Base-by-base conservation (phyloP, 352 stramenopile species). In the Pythium volutum region DNA sequence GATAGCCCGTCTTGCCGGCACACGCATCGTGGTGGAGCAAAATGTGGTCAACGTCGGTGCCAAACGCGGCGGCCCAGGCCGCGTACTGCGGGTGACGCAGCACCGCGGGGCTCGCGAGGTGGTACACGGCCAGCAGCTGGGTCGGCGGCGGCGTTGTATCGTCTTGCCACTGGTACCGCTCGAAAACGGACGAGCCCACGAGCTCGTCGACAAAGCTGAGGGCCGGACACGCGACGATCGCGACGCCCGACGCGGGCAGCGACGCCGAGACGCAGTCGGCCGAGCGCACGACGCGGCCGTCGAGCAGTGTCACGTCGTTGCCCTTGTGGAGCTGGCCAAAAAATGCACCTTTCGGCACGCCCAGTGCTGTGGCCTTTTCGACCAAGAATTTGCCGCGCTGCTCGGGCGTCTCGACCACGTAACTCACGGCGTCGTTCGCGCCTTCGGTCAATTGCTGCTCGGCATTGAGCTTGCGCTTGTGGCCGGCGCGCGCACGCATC, bases 321-420 rank as follows among this genome's bases (percentile, higher is more conserved):
- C 85, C 86, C 14, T 89, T 77, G 51, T 93, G 84, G 36, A 95
- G 66, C 56, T 91, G 76, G 1, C 86, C 84, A 55, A 91, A 93
- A 33, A 92, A 57, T 39, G 79, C 83, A 4, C 85, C 85, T 62
- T 89, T 91, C 0, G 85, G 85, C 0, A 94, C 85, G 6, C 83
- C 85, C 12, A 91, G 60, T 31, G 75, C 77, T 7, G 77, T n/a
- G 2, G 85, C 85, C 26, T 77, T 79, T 38, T 91, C 73, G 23
- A 94, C 79, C 1, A 94, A 55, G 45, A 94, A 93, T 55, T 93
- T 95, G 49, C 86, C 86, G 29, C 82, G 73, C 55, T 90, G 78
- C 20, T 69, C 65, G 3, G 67, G 73, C n/a, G 83, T 93, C 64
- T 92, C 81, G 23, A 91, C 70, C 20, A 94, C 70, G 63, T 91